These are phyloP conservation scores for Chytriomyces sp. DNA, from an alignment of 192 early-diverging fungal species.

Conservation along the genomic window DNA sequence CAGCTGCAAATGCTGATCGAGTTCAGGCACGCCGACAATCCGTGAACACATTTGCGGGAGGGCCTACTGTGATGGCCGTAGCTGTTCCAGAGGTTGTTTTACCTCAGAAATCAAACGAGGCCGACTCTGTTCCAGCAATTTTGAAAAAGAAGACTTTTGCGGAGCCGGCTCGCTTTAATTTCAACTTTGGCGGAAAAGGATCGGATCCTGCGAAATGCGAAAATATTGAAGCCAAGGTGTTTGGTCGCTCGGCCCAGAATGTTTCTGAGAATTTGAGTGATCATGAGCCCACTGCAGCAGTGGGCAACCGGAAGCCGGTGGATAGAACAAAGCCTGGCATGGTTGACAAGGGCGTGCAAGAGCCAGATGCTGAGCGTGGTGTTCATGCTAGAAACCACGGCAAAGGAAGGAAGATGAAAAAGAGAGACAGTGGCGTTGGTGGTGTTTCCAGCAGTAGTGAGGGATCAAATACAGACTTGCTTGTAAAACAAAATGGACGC, in stretches of 20 bases:
- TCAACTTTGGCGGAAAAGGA: not conserved
- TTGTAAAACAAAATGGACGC: not conserved
- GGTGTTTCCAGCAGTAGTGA: not conserved
- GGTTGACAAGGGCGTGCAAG: slow-evolving; percentile 14
- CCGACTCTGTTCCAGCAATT: not conserved
- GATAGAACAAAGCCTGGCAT: slow-evolving; percentile 9
- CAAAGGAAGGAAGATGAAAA: slow-evolving; percentile 5
- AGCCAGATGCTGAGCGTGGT: not conserved
- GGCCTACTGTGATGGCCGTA: not conserved
- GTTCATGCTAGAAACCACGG: not conserved
- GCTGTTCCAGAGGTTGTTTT: not conserved
- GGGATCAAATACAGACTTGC: not conserved
- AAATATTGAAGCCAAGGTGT: not conserved
- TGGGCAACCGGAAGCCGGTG: slow-evolving; percentile 1
- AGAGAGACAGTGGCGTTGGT: slow-evolving; percentile 9
- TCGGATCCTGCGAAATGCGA: not conserved
- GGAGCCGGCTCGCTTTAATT: not conserved
- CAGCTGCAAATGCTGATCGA: not conserved
- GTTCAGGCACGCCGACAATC: not conserved
- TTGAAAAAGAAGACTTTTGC: not conserved
- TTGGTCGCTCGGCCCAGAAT: not conserved
- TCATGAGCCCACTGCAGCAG: not conserved
- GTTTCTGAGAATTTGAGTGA: not conserved
- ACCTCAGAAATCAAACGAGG: not conserved
- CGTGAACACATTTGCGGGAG: not conserved